phyloP scores from a whole-genome alignment of 2,329 filamentous ascomycete species.

The Exophiala aquamarina region DNA sequence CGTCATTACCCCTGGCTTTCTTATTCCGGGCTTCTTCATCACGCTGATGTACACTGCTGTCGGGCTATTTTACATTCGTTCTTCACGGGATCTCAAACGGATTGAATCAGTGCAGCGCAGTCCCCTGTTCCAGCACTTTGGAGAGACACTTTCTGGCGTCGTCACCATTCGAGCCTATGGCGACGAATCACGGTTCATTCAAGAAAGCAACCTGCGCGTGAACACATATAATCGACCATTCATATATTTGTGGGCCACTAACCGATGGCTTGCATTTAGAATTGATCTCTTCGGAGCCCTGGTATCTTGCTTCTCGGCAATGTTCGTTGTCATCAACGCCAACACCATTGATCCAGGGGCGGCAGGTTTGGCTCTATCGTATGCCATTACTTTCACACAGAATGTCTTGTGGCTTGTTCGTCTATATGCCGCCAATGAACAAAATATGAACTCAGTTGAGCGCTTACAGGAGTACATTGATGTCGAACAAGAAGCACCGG shows the following conservation, averaged over 20 bases:
- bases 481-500: conserved; percentile 85
- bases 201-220: conserved; percentile 83
- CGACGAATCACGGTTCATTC: conserved; percentile 87
- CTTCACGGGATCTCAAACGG: conserved; percentile 93
- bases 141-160: conserved; percentile 90
- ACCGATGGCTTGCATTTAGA: conserved; percentile 92
- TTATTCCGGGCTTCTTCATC: conserved; percentile 85
- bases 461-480: conserved; percentile 96
- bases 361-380: conserved; percentile 89
- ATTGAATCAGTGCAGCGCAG: conserved; percentile 92
- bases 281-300: conserved; percentile 88
- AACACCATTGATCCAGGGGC: conserved; percentile 85
- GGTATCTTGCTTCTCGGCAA: conserved; percentile 89
- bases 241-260: conserved; percentile 94
- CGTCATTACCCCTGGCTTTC: conserved; percentile 83
- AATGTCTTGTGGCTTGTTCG: conserved; percentile 96
- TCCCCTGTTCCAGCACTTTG: conserved; percentile 95
- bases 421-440: conserved; percentile 90
- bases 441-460: conserved; percentile 99
- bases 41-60: conserved; percentile 78
- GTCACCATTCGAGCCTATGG: conserved; percentile 97
- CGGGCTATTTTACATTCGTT: conserved; percentile 82
- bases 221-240: conserved; percentile 91
- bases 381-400: conserved; percentile 94
- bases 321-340: conserved; percentile 82